Conservation (phyloP, 1,284 basidiomycete species). For the Coniferiporia sulphurascens region DNA sequence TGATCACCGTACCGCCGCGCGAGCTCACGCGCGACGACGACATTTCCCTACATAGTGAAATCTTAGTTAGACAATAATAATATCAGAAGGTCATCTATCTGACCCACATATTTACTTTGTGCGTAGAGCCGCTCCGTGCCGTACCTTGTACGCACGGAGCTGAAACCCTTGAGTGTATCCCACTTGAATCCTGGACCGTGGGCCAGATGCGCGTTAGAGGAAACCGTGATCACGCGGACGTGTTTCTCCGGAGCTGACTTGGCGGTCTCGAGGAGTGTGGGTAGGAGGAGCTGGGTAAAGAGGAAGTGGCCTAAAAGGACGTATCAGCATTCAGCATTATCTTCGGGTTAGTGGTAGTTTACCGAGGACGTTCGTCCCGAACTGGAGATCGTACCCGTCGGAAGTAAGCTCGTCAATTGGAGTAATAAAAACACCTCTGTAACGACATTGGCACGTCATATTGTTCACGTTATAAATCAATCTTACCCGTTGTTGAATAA, state of each 20-base stretch:
- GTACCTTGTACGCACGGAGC: constrained; percentile 29
- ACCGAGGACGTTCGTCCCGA: constrained; percentile 56
- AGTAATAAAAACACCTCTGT: constrained; percentile 54
- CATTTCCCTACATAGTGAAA: constrained; percentile 21
- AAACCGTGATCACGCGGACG: constrained; percentile 39
- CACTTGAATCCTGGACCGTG: constrained; percentile 29
- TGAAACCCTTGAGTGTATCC: constrained; percentile 33
- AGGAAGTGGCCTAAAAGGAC: constrained; percentile 36
- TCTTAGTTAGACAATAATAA: background rate
- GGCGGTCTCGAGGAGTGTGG: constrained; percentile 35
- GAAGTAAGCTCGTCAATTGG: constrained; percentile 41
- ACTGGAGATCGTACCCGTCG: constrained; percentile 57
- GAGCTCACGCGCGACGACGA: constrained; percentile 27
- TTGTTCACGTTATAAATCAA: too few relatives aligned
- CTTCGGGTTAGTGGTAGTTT: background rate
- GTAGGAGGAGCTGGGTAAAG: constrained; percentile 46
- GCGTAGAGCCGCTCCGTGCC: constrained; percentile 23
- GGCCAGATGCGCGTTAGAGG: constrained; percentile 30
- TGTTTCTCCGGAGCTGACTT: constrained; percentile 28
- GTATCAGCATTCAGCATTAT: background rate
- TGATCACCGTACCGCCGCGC: constrained; percentile 25
- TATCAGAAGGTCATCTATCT: constrained; percentile 8
- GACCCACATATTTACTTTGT: constrained; percentile 40
- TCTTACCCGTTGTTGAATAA: constrained; percentile 33
- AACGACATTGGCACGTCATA: background rate